phyloP scores from a whole-genome alignment of 192 early-diverging fungal genomes.

The Backusella luteola region DNA sequence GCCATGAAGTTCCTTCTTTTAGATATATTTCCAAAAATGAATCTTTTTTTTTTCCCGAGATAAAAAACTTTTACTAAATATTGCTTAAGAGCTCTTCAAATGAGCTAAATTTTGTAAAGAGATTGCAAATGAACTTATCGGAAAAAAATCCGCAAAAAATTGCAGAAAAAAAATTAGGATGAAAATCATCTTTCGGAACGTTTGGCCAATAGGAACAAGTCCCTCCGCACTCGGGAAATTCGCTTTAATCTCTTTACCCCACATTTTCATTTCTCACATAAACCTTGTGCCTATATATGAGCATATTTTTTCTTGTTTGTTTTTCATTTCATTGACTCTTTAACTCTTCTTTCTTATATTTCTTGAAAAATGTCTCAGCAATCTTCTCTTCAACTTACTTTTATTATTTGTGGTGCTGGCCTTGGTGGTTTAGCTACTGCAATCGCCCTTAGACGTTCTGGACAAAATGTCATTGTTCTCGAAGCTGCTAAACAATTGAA shows the following conservation, averaged over 20 bases:
- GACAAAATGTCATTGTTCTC: slow-evolving; percentile 18
- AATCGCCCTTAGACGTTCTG: slow-evolving; percentile 15
- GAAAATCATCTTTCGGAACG: not conserved
- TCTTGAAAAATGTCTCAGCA: slow-evolving; percentile 9
- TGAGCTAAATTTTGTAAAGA: not conserved
- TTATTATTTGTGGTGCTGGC: slow-evolving; percentile 18
- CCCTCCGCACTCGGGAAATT: not conserved
- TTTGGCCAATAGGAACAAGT: not conserved
- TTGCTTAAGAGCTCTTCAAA: not conserved
- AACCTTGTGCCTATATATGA: slow-evolving; percentile 6
- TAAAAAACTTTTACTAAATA: slow-evolving; percentile 1
- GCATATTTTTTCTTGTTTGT: not conserved
- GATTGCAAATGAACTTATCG: not conserved
- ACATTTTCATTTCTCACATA: not conserved
- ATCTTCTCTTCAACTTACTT: not conserved
- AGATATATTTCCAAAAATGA: not conserved
- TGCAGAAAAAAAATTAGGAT: not conserved
- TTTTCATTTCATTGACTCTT: not conserved
- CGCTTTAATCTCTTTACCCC: not conserved
- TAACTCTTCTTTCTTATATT: slow-evolving; percentile 2
- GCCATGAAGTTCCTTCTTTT: not conserved
- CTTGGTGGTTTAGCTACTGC: slow-evolving; percentile 18
- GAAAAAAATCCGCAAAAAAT: not conserved
- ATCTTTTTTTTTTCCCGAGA: not conserved
- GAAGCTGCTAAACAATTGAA: slow-evolving; percentile 15